Evolutionary conservation across 2,329 filamentous ascomycete species (phyloP), one percentile per base, ranked within the genome.

Genomic region (Pseudocercospora pini-densiflorae): DNA sequence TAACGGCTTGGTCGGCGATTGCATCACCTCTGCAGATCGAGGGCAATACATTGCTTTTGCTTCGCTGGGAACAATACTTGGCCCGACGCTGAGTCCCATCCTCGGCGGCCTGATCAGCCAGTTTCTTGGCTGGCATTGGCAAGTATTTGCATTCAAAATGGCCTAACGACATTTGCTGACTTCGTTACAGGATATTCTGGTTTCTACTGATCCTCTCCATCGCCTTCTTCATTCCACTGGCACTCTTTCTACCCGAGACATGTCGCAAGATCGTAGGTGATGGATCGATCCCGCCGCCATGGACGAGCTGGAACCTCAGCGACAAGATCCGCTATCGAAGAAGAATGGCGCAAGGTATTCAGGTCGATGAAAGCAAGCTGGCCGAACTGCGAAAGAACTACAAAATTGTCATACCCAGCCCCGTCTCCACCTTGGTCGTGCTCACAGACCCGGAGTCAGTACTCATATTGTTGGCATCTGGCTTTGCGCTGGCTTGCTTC

Each of bases 1-100:
- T 0, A 90, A 86, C 67, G 92, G 88, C 1, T 87, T 93, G 1
- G 86, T 94, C 14, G 89, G 90, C 0, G 92, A 95, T 72, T 84
- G 93, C 5, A 85, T 89, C 0, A 88, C 89, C 0, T 88, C 86
- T 54, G 84, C 86, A 0, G 90, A 94, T 76, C 82, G 92, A 71
- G 92, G 92, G 2, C 86, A 85, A 63, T 94, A 91, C 74, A 89
- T 94, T 81, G 90, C 87, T 59, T 85, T 89, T 66, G 86, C 89
- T n/a, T 85, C 84, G 33, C 83, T 83, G 3, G 88, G 86, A 16
- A 81, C 86, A 62, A 87, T 89, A 45, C 59, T 83, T 12, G 82
- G 79, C 0, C 81, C 81, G 0, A 75, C 82, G 3, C 73, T 91
- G 6, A 81, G 87, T 0, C 89, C 90, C 0, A 83, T 90, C 0